Conservation (phyloP, 2,329 filamentous ascomycete genomes). For the Fusarium camptoceras region DNA sequence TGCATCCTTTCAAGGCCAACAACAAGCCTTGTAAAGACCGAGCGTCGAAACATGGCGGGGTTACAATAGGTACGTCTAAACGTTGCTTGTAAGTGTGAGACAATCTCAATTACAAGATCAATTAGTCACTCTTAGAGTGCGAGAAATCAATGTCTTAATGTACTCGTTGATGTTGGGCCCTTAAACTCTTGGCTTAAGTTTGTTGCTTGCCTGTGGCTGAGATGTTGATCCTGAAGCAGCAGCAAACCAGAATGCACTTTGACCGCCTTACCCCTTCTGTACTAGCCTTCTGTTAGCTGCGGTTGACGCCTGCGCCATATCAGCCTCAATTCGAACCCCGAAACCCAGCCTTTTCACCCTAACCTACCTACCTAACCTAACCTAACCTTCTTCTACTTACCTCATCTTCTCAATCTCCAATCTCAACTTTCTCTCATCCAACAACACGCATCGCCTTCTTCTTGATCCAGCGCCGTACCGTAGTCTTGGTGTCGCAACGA, state of each 20-base stretch:
- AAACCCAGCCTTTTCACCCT: slow-evolving; percentile 40
- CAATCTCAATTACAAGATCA: neutral
- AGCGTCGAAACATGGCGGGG: slow-evolving; percentile 30
- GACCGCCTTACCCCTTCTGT: slow-evolving; percentile 43
- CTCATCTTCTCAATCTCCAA: slow-evolving; percentile 7
- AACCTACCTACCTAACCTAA: slow-evolving; percentile 17
- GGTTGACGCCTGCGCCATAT: slow-evolving; percentile 40
- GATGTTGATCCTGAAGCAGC: slow-evolving; percentile 14
- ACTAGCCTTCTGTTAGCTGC: slow-evolving; percentile 31
- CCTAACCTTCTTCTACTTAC: neutral
- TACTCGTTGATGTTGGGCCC: neutral
- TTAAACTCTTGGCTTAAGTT: slow-evolving; percentile 15
- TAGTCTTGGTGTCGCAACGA: slow-evolving; percentile 22
- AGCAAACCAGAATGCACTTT: slow-evolving; percentile 35
- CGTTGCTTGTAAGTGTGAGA: neutral
- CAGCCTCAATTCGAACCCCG: slow-evolving; percentile 45
- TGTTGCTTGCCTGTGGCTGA: slow-evolving; percentile 30
- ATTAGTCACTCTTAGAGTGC: neutral
- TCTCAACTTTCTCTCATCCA: slow-evolving; percentile 22
- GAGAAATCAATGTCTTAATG: slow-evolving; percentile 9
- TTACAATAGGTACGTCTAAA: neutral
- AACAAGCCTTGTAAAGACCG: neutral
- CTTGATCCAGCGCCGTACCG: slow-evolving; percentile 3
- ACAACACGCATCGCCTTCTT: slow-evolving; percentile 6
- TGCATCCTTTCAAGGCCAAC: neutral